phyloP scores from a whole-genome alignment of 2,329 filamentous ascomycete genomes.

The Aspergillus flavus region DNA sequence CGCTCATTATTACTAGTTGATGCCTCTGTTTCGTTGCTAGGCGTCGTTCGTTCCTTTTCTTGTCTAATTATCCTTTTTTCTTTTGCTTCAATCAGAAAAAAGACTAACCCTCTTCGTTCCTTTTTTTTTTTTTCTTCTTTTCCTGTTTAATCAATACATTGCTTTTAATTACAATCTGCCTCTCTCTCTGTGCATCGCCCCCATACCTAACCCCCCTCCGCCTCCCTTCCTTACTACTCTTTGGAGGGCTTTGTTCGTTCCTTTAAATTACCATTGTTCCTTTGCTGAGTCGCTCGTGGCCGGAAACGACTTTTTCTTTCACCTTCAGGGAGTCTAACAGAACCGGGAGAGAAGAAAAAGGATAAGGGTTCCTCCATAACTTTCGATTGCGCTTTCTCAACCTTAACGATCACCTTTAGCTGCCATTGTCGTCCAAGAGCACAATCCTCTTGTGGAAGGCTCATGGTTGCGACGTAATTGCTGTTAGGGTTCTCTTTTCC shows the following conservation, averaged over 20 bases:
- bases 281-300: conserved; percentile 10
- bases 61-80: conserved; percentile 26
- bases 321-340: not conserved
- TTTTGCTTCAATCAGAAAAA: conserved; percentile 9
- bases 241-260: conserved; percentile 11
- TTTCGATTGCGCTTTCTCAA: not conserved
- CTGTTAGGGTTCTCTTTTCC: conserved; percentile 3
- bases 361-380: no score
- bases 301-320: conserved; percentile 11
- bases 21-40: conserved; percentile 21
- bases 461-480: not conserved
- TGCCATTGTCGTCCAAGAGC: not conserved
- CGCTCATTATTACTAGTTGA: conserved; percentile 13
- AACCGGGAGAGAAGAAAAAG: conserved; percentile 4
- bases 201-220: conserved; percentile 8
- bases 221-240: conserved; percentile 6
- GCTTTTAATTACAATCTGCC: conserved; percentile 12
- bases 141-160: not conserved
- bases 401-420: not conserved
- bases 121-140: conserved; percentile 6
- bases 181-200: conserved; percentile 12
- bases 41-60: conserved; percentile 26
- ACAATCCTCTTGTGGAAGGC: not conserved
- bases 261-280: conserved; percentile 3
- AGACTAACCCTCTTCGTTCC: conserved; percentile 12